Base-by-base conservation (phyloP, 1,139 yeast species). In the Kodamaea derodonti region DNA sequence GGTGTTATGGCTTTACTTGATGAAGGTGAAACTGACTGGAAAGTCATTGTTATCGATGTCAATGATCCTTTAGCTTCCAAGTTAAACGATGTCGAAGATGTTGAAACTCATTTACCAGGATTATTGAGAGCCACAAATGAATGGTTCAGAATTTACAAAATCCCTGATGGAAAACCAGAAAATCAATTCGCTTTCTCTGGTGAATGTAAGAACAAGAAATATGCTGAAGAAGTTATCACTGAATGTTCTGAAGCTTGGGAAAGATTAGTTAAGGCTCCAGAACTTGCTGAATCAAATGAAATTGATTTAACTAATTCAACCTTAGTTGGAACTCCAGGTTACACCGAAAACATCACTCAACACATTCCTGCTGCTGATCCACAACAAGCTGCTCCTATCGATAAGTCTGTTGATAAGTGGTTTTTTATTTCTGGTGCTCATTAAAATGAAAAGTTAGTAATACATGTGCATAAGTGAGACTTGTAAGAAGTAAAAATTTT, bases 21-120 rank as follows among this genome's bases (percentile, higher is more conserved):
- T 56, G 97, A 90, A 62, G 97, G 97, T 47, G 98, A 92, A 66
- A 75, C 96, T 40, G 98, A 92, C 66, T 92, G 98, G 98, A 92
- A 92, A 69, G 73, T 92, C 42, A 80, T 92, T 49, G 95, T 78
- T 32, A 86, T 92, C 47, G 90, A 88, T 52, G 73, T 77, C 41
- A 72, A 77, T 45, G 97, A 92, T 59, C 90, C 94, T 38, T 67
- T 85, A 54, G 90, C 95, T 29, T 48, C 76, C 28, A 73, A 81
- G 58, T 67, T 92, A 52, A 75, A 84, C 56, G 88, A 81, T 59
- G 75, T 92, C 41, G 77, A 75, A 51, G 98, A 92, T 59, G 95
- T 92, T 28, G 86, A 84, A 54, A 67, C 69, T 33, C 74, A 78
- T 52, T 78, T 87, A 69, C 98, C 98, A 24, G 94, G 94, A 15